phyloP scores from a whole-genome alignment of 2,329 filamentous ascomycete genomes.

The Talaromyces sp. region DNA sequence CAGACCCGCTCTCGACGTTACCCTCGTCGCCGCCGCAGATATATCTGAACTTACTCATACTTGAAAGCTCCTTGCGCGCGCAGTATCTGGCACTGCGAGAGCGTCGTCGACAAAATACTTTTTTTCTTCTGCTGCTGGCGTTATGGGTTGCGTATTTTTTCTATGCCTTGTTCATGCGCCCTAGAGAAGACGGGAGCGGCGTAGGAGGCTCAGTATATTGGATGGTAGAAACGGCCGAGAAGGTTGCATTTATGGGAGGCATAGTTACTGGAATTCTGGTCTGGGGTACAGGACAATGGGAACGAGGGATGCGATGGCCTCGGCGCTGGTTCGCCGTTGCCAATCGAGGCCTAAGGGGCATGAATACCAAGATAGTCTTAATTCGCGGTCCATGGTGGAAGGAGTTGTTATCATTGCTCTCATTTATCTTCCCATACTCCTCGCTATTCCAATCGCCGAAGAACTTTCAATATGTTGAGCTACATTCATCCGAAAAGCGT shows the following conservation, averaged over 20 bases:
- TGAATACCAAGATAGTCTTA: slow-evolving; percentile 95
- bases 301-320: slow-evolving; percentile 90
- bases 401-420: slow-evolving; percentile 68
- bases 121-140: slow-evolving; percentile 77
- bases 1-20: slow-evolving; percentile 72
- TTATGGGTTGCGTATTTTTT: slow-evolving; percentile 81
- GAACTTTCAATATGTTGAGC: slow-evolving; percentile 77
- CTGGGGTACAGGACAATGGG: slow-evolving; percentile 95
- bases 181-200: slow-evolving; percentile 88
- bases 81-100: slow-evolving; percentile 90
- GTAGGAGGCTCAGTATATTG: slow-evolving; percentile 94
- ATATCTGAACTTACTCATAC: slow-evolving; percentile 94
- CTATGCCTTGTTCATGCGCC: slow-evolving; percentile 89
- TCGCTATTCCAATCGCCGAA: slow-evolving; percentile 62
- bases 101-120: slow-evolving; percentile 84
- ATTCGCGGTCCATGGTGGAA: slow-evolving; percentile 78
- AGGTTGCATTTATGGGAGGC: slow-evolving; percentile 86
- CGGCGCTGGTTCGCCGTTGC: slow-evolving; percentile 83
- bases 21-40: slow-evolving; percentile 94
- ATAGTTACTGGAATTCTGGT: slow-evolving; percentile 81
- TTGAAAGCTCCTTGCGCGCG: slow-evolving; percentile 87
- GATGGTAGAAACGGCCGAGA: slow-evolving; percentile 86
- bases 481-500: slow-evolving; percentile 43
- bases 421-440: slow-evolving; percentile 75
- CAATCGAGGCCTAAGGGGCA: slow-evolving; percentile 82